Evolutionary conservation across 2,329 filamentous ascomycete genomes (phyloP).

Genomic region (Fusarium nanum): DNA sequence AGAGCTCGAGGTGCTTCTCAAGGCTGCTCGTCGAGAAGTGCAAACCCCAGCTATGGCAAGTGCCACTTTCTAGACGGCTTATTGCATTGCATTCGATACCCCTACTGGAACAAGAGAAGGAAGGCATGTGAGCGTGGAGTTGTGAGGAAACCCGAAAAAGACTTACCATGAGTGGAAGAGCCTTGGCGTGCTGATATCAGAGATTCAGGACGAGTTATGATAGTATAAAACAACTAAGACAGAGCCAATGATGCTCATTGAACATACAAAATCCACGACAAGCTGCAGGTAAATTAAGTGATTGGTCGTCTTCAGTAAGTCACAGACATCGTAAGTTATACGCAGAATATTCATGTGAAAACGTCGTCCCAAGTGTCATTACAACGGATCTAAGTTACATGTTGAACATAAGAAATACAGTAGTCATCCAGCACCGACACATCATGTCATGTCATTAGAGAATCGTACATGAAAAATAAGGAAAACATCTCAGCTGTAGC

Average conservation of each 20-base stretch:
- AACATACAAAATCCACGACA: neutral
- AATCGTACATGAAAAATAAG: neutral
- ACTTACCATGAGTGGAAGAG: neutral
- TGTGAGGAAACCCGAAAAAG: neutral
- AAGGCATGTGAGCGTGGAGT: neutral
- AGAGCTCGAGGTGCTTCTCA: conserved; percentile 1
- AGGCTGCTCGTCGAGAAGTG: conserved; percentile 1
- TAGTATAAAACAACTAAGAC: neutral
- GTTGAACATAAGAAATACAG: conserved; percentile 21
- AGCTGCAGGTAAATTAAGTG: neutral
- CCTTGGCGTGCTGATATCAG: neutral
- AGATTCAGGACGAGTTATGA: neutral
- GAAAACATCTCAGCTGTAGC: neutral
- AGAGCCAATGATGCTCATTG: neutral
- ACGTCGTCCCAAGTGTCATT: conserved; percentile 32
- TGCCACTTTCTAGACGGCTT: conserved; percentile 2
- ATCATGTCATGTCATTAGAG: conserved; percentile 22
- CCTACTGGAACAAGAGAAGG: neutral
- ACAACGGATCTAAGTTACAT: conserved; percentile 34
- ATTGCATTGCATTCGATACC: neutral
- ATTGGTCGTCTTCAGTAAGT: neutral
- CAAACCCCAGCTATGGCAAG: neutral
- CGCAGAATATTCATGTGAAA: neutral
- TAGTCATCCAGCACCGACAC: conserved; percentile 8
- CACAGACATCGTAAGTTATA: neutral